Percentiles rank a stretch among this genome's conserved stretches.
phyloP scores from a whole-genome alignment of 306 rosid species.

The Acacia crassicarpa region DNA sequence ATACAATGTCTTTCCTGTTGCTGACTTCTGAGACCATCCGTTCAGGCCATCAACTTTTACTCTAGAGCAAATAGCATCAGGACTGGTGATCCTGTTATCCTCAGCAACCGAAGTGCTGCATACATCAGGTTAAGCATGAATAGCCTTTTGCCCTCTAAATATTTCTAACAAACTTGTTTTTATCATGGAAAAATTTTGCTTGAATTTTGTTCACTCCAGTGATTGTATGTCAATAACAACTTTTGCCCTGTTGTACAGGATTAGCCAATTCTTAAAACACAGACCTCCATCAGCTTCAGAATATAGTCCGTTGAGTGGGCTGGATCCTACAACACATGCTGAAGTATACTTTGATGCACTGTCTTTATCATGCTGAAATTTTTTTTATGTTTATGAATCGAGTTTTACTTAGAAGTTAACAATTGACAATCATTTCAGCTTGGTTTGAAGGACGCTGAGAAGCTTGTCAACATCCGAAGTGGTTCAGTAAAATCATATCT shows the following conservation, averaged over 20 bases:
- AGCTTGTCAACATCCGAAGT: conserved; percentile 53
- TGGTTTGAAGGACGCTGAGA: conserved; percentile 93
- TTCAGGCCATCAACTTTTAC: conserved; percentile 83
- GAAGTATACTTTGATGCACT: conserved; percentile 58
- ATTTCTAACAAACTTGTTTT: neutral
- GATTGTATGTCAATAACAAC: conserved; percentile 27
- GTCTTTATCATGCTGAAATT: conserved; percentile 27
- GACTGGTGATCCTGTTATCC: conserved; percentile 77
- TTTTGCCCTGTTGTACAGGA: conserved; percentile 53
- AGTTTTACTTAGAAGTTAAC: conserved; percentile 26
- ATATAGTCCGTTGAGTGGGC: conserved; percentile 76
- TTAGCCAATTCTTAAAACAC: conserved; percentile 61
- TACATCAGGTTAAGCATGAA: conserved; percentile 67
- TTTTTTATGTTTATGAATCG: conserved; percentile 23
- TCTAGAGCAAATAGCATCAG: conserved; percentile 79
- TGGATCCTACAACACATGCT: conserved; percentile 95
- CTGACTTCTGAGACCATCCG: conserved; percentile 31
- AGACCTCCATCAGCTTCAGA: conserved; percentile 84
- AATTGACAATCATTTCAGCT: conserved; percentile 56
- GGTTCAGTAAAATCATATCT: conserved; percentile 68
- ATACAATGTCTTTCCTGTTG: conserved; percentile 21
- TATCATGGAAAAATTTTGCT: conserved; percentile 21
- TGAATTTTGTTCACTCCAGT: conserved; percentile 27
- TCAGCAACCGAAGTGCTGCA: conserved; percentile 79
- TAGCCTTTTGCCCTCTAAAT: conserved; percentile 14